Base-by-base conservation (phyloP, 441 rosid genomes). In the Populus hybrid region DNA sequence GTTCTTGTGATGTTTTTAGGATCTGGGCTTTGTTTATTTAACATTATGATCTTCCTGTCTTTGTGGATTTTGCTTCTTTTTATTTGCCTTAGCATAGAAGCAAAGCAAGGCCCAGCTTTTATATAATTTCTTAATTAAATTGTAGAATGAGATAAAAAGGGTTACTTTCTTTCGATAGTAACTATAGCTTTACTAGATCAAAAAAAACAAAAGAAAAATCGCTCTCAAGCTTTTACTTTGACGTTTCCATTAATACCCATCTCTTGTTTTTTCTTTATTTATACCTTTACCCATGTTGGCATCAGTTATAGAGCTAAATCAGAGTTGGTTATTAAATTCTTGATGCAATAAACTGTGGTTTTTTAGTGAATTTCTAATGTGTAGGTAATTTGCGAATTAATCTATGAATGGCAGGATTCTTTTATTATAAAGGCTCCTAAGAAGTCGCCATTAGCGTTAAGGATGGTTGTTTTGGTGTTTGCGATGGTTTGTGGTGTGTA, bases 381-480 rank as follows among this genome's bases (percentile, higher is more conserved):
- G 35, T 34, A 76, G 42, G 35, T 72, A 26, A 66, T 67, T 68
- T 38, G 2, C 28, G 38, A 67, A 66, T 61, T 72, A 26, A 66
- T 67, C 65, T 38, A 1, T 38, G 34, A 63, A 66, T 66, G 66
- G 14, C 85, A 84, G 88, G 90, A 85, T 70, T n/a, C 69, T 66
- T 78, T 87, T 21, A 67, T 75, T 71, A 46, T 82, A 61, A 87
- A 87, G 82, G 77, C 79, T 36, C 83, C 83, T 2, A 87, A 85
- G 85, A 87, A 84, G 76, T 79, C 86, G 32, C 84, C 87, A 6
- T 67, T 85, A 73, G 73, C 80, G 64, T 76, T 83, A 68, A 78
- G 90, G 78, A 87, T 84, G 87, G 74, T 79, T 64, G 85, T 87
- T 50, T 71, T 87, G 79, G 74, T 78, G 83, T 79, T 87, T 79